These are phyloP conservation scores for Aegilops speltoides DNA, from an alignment of 176 grass and related monocot genomes.

Conservation along the genomic window DNA sequence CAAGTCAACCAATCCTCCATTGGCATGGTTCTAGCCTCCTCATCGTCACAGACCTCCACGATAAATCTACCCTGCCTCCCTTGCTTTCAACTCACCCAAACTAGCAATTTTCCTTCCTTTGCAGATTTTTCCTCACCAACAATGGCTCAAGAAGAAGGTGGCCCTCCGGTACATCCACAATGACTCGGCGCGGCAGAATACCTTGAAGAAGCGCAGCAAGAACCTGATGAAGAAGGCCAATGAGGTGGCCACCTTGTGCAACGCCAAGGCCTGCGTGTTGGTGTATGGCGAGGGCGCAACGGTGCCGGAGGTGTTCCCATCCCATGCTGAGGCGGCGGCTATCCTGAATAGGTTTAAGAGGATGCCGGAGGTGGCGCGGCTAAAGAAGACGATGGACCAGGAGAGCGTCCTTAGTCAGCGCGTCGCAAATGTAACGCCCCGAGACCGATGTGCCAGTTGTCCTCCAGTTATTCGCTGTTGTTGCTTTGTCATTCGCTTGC, in stretches of 20 bases:
- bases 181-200: neutral
- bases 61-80: too few species aligned
- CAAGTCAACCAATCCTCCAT: too few species aligned
- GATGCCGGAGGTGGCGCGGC: slow-evolving; percentile 28
- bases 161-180: slow-evolving; percentile 33
- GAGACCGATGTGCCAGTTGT: too few species aligned
- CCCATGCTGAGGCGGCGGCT: neutral
- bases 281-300: slow-evolving; percentile 24
- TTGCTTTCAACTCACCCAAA: too few species aligned
- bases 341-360: slow-evolving; percentile 23
- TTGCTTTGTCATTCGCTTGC: too few species aligned
- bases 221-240: slow-evolving; percentile 42
- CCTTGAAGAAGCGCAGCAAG: slow-evolving; percentile 22
- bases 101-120: too few species aligned
- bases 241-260: slow-evolving; percentile 35
- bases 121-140: too few species aligned
- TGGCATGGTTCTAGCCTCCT: too few species aligned
- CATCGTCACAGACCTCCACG: too few species aligned
- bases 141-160: slow-evolving; percentile 49
- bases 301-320: slow-evolving; percentile 29
- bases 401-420: slow-evolving; percentile 37
- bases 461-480: too few species aligned
- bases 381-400: slow-evolving; percentile 35
- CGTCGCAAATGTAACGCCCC: too few species aligned
- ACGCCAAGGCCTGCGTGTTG: slow-evolving; percentile 15